These are phyloP conservation scores for Spinacia oleracea DNA, from an alignment of 179 eudicot genomes.

Conservation along the genomic window DNA sequence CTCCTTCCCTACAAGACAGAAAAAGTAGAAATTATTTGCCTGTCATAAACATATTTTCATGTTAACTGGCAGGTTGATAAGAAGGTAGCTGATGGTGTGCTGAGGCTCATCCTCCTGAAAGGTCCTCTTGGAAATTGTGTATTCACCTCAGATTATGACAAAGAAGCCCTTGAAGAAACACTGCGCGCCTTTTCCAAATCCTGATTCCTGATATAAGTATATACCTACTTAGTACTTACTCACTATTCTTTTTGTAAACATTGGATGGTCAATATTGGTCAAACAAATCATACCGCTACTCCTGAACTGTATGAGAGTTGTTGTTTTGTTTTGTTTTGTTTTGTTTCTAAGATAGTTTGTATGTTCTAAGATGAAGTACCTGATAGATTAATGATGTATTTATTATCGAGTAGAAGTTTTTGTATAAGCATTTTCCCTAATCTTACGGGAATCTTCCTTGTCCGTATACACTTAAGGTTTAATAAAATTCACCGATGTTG, in stretches of 20 bases:
- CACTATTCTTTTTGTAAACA: background rate
- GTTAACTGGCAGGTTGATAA: slow-evolving; percentile 73
- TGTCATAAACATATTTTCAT: background rate
- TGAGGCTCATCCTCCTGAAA: slow-evolving; percentile 91
- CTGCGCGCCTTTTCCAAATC: slow-evolving; percentile 79
- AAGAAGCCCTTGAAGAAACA: slow-evolving; percentile 79
- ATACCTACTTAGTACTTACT: background rate
- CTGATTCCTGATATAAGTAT: slow-evolving; percentile 27
- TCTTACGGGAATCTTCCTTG: too few species aligned
- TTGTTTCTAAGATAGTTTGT: slow-evolving; percentile 1
- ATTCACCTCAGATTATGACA: slow-evolving; percentile 84
- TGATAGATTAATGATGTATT: slow-evolving; percentile 10
- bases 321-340: background rate
- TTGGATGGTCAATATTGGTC: background rate
- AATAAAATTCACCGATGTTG: too few species aligned
- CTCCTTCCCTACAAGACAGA: background rate
- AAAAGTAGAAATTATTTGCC: background rate
- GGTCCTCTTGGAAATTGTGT: slow-evolving; percentile 91
- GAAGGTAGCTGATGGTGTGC: slow-evolving; percentile 94
- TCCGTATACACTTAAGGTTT: too few species aligned
- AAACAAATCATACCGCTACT: background rate
- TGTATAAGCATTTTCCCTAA: background rate
- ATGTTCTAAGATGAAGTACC: slow-evolving; percentile 9
- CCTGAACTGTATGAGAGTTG: background rate
- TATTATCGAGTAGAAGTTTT: background rate